A percentile compares a stretch with the other conserved stretches of the same genome.
Conservation (phyloP, 2,329 filamentous ascomycete species). For the Epichloe amarillans region DNA sequence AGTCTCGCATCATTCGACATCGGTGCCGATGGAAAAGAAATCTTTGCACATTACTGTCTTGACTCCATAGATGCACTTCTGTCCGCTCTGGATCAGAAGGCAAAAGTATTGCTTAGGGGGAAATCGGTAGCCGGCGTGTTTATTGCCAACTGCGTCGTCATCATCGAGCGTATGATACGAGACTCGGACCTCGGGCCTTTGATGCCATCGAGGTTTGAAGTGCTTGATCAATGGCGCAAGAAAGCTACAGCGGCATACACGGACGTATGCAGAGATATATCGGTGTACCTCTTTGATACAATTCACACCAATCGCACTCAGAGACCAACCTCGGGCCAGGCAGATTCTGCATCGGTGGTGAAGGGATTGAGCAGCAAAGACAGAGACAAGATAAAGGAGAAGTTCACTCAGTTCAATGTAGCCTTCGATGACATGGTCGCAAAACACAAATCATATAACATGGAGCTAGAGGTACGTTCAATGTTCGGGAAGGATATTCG, state of each 20-base stretch:
- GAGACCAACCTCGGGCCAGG: conserved; percentile 59
- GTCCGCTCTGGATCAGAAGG: conserved; percentile 60
- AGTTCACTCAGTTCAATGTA: conserved; percentile 83
- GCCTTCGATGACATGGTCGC: conserved; percentile 80
- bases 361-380: conserved; percentile 80
- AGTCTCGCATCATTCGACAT: conserved; percentile 74
- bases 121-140: conserved; percentile 79
- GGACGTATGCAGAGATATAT: conserved; percentile 79
- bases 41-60: conserved; percentile 79
- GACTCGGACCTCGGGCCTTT: conserved; percentile 66
- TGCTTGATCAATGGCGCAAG: conserved; percentile 77
- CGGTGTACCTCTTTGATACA: conserved; percentile 73
- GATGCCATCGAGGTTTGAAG: conserved; percentile 49
- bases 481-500: conserved; percentile 76
- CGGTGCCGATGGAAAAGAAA: conserved; percentile 71
- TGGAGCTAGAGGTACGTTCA: conserved; percentile 81
- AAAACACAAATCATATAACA: conserved; percentile 69
- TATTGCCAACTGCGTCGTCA: conserved; percentile 72
- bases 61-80: conserved; percentile 81
- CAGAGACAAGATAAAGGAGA: conserved; percentile 90
- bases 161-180: conserved; percentile 74
- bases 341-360: conserved; percentile 70
- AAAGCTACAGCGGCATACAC: conserved; percentile 71
- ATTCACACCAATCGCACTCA: conserved; percentile 72
- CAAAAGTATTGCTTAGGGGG: conserved; percentile 57